Evolutionary conservation across 106 monocot genomes (phyloP), one percentile per base, ranked within the genome.

Genomic region (Chionographis japonica): DNA sequence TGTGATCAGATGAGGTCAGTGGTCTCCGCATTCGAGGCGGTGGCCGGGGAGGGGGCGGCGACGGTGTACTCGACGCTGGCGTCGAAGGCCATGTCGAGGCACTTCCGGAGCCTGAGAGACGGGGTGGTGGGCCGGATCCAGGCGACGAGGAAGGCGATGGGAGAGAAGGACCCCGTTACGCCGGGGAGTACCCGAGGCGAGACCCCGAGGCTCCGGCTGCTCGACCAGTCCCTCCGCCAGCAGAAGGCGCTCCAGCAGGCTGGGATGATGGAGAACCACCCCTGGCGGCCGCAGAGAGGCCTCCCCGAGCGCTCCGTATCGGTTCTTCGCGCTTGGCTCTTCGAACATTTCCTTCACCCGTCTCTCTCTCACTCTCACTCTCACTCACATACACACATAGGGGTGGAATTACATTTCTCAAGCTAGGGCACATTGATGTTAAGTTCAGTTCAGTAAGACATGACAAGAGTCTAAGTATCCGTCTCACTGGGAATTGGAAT

Each of bases 301-400:
- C 76, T 91, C 4, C 87, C 90, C 0, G 87, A 91, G 55, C 78
- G 84, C 18, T 78, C 87, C 8, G 90, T 91, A 2, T 80, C 86
- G 12, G 66, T 91, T 49, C 87, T 91, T 7, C 86, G 90, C 1
- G 81, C 90, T 2, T 91, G 90, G 90, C 90, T 87, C 60, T 91
- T 91, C 68, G 90, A 91, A 40, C 90, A 91, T 66, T 91, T 91
- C 68, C 87, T 91, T 15, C 87, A 91, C 53, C 90, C 87, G 90
- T 49, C 63, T 52, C 69, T 35, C 61, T 50, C 46, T 41, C 15
- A 63, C 58, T 59, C 58, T 71, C 87, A 84, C 73, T 49, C 63
- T 52, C 52, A 13, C 35, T 14, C 52, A 5, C 66, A 52, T 36
- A 37, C 52, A 52, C 35, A 37, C 37, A 62, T 41, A 40, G 39